These are phyloP conservation scores for Exserohilum rostratum DNA, from an alignment of 2,329 filamentous ascomycete genomes.

Conservation along the genomic window DNA sequence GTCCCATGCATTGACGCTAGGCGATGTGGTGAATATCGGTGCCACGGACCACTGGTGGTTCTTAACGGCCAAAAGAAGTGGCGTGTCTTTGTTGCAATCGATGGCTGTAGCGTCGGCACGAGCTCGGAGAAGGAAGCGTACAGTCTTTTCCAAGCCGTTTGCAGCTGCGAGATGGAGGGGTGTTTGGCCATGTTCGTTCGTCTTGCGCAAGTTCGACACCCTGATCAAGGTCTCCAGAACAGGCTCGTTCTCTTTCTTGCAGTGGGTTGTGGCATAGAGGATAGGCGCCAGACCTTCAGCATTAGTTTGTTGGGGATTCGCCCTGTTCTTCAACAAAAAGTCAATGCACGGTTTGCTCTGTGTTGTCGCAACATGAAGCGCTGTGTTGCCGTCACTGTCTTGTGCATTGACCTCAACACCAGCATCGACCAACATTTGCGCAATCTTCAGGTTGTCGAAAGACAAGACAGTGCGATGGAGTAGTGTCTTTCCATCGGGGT, in stretches of 20 bases:
- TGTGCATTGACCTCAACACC: conserved; percentile 29
- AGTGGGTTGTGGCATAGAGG: conserved; percentile 18
- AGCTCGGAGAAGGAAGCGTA: conserved; percentile 31
- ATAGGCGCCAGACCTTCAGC: conserved; percentile 31
- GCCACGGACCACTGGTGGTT: conserved; percentile 38
- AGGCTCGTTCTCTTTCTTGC: conserved; percentile 25
- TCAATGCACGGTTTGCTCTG: conserved; percentile 32
- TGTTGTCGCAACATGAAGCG: conserved; percentile 34
- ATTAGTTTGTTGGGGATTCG: conserved; percentile 26
- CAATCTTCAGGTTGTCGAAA: conserved; percentile 26
- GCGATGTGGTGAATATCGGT: conserved; percentile 33
- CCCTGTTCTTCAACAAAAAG: conserved; percentile 31
- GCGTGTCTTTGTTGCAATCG: conserved; percentile 33
- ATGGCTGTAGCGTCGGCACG: conserved; percentile 30
- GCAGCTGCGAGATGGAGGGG: conserved; percentile 39
- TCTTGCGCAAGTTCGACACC: conserved; percentile 27
- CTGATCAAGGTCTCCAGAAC: conserved; percentile 34
- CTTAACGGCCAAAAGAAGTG: conserved; percentile 38
- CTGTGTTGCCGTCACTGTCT: conserved; percentile 35
- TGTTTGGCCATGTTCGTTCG: conserved; percentile 23
- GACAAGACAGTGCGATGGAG: conserved; percentile 35
- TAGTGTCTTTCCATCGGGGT: conserved; percentile 38
- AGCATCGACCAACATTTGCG: conserved; percentile 29
- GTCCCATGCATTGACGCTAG: conserved; percentile 42
- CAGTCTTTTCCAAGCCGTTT: conserved; percentile 29